These are phyloP conservation scores for Lantana camara DNA, from an alignment of 257 asterid species.

Conservation along the genomic window DNA sequence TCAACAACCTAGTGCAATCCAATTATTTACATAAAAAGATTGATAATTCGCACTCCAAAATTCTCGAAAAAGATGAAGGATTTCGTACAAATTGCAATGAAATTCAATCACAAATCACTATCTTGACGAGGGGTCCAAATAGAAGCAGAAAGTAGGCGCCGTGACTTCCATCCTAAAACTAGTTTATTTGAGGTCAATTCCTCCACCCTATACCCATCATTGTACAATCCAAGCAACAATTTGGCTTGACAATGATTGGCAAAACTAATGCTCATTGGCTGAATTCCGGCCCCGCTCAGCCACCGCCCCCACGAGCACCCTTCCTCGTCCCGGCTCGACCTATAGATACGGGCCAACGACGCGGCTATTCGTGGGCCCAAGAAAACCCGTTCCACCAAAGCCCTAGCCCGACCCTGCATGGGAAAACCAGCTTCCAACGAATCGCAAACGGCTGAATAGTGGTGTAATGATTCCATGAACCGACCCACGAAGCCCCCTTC, in stretches of 20 bases:
- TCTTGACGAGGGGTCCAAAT: constrained; percentile 64
- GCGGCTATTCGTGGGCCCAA: constrained; percentile 63
- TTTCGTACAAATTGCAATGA: background rate
- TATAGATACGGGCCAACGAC: constrained; percentile 54
- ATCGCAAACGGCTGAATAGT: constrained; percentile 65
- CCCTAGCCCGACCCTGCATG: constrained; percentile 59
- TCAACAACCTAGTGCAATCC: background rate
- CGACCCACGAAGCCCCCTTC: constrained; percentile 64
- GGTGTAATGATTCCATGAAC: constrained; percentile 74
- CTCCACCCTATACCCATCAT: constrained; percentile 81
- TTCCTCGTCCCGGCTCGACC: constrained; percentile 36
- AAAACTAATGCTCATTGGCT: constrained; percentile 50
- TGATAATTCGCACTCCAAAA: no score
- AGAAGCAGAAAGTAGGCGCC: constrained; percentile 78
- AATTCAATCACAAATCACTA: constrained; percentile 31
- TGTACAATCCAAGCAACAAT: constrained; percentile 62
- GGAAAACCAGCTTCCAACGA: constrained; percentile 85
- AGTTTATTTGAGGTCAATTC: constrained; percentile 59
- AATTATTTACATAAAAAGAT: background rate
- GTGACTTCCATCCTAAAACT: constrained; percentile 78
- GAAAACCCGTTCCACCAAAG: constrained; percentile 67
- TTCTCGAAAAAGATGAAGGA: no score
- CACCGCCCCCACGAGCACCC: constrained; percentile 58
- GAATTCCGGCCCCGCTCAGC: constrained; percentile 51
- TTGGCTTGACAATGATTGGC: constrained; percentile 85